These are phyloP conservation scores for Thuidium tamariscinum DNA, from an alignment of 225 moss, liverwort and hornwort species.

Conservation along the genomic window DNA sequence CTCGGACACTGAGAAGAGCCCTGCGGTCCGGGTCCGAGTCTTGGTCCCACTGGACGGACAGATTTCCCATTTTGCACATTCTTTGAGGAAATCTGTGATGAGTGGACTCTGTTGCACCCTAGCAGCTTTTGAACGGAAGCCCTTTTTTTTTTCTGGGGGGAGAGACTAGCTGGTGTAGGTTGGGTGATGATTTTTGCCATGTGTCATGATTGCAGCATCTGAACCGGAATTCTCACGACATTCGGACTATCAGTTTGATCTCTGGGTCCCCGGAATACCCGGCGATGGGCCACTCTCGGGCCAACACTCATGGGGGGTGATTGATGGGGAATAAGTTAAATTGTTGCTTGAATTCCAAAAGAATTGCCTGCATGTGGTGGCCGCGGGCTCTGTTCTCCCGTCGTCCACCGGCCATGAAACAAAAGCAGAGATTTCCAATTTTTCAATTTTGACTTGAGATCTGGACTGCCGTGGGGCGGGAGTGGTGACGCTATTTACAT, in stretches of 20 bases:
- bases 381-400: no score
- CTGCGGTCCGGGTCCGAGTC: neutral
- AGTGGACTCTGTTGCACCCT: neutral
- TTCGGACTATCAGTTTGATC: neutral
- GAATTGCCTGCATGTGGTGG: no score
- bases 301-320: neutral
- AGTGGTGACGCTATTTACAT: neutral
- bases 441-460: no score
- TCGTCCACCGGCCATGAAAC: neutral
- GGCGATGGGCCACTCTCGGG: no score
- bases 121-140: neutral
- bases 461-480: neutral
- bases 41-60: neutral
- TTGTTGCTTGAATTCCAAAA: no score
- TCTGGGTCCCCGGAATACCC: neutral
- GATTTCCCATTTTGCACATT: neutral
- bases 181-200: neutral
- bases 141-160: neutral
- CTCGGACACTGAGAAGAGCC: neutral
- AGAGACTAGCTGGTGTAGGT: no score
- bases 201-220: neutral
- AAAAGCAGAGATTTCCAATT: no score
- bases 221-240: neutral
- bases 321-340: neutral
- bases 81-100: neutral